phyloP scores from a whole-genome alignment of 2,329 filamentous ascomycete species.

The Botrytis porri region DNA sequence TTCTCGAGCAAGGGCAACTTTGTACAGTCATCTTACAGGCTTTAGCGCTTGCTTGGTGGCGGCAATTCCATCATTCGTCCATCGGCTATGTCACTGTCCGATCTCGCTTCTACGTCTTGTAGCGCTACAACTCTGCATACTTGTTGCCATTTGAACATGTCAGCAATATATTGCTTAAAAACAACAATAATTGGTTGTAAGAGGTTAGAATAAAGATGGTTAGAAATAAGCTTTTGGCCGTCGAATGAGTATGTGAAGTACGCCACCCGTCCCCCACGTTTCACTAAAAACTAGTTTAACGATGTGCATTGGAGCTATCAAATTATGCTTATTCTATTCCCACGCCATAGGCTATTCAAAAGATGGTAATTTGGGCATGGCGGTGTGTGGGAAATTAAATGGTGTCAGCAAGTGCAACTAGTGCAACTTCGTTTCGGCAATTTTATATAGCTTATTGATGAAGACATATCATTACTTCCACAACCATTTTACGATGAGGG shows the following conservation, averaged over 20 bases:
- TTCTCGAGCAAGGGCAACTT: neutral
- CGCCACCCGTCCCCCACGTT: neutral
- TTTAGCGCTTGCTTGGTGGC: no score
- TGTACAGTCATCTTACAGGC: no score
- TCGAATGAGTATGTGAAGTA: neutral
- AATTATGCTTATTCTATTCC: neutral
- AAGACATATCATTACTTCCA: neutral
- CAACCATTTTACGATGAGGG: neutral
- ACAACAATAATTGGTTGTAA: neutral
- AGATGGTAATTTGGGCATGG: neutral
- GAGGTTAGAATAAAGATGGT: neutral
- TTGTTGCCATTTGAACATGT: neutral
- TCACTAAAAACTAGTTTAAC: neutral
- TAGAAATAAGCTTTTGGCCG: neutral
- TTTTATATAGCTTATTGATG: neutral
- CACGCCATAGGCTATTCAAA: neutral
- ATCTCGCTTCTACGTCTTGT: neutral
- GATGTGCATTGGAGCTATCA: neutral
- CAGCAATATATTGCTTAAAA: no score
- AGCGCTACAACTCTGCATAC: neutral
- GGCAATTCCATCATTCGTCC: neutral
- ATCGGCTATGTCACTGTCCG: neutral
- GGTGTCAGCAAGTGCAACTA: neutral
- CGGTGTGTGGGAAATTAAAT: no score
- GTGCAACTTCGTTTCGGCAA: neutral